phyloP scores from a whole-genome alignment of 1,284 basidiomycete genomes.

The Ceratobasidium sp. region DNA sequence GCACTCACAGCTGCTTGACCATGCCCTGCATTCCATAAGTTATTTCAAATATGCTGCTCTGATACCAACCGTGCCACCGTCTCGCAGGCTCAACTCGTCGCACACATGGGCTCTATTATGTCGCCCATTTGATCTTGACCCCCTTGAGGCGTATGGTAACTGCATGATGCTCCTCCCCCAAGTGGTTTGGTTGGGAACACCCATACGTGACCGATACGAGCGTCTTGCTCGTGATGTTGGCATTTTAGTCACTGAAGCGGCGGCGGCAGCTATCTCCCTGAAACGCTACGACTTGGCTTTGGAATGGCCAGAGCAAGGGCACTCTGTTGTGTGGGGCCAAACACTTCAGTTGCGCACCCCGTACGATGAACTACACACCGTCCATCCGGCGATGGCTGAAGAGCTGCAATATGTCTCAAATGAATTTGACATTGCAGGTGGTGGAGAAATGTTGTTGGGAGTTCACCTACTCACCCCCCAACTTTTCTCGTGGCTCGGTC shows the following conservation, averaged over 20 bases:
- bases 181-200: too few relatives aligned
- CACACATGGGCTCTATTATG: neutral
- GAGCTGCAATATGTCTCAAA: too few relatives aligned
- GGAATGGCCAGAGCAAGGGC: constrained; percentile 27
- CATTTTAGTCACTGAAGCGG: neutral
- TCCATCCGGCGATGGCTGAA: neutral
- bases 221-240: neutral
- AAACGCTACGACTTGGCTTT: too few relatives aligned
- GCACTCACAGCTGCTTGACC: neutral
- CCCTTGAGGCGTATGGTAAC: neutral
- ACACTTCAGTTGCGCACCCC: constrained; percentile 1
- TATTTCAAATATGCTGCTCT: neutral
- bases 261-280: neutral
- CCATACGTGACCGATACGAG: neutral
- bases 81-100: neutral
- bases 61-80: neutral
- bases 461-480: too few relatives aligned
- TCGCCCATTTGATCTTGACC: neutral
- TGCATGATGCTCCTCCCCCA: neutral
- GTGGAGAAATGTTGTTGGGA: too few relatives aligned
- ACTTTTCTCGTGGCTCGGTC: too few relatives aligned
- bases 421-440: too few relatives aligned
- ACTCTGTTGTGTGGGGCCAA: constrained; percentile 19
- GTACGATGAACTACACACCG: neutral
- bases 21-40: neutral